Base-by-base conservation (phyloP, 495 filamentous ascomycete species). In the Talaromyces liani region DNA sequence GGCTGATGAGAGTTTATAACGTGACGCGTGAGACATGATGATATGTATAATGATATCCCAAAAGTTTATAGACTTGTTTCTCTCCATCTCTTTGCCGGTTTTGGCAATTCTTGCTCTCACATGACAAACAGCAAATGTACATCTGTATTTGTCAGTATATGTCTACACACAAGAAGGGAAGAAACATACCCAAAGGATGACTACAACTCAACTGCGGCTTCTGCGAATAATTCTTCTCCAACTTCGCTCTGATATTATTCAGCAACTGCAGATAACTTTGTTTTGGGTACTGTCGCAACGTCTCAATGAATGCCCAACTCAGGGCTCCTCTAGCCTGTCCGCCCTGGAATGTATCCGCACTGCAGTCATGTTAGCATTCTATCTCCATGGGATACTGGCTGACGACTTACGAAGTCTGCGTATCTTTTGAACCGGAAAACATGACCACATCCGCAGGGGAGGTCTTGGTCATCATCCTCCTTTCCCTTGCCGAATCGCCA, bases 181-280 rank as follows among this genome's bases (percentile, higher is more conserved):
- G 49, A 25, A 16, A 57, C 51, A 14, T 58, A 63, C 62, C 62
- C 31, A 63, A 63, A 8, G 62, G 62, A 58, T 63, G 62, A 45
- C 62, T 96, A 80, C 91, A 91, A 73, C 92, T 96, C 65, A 98
- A 82, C 81, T 98, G 94, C 66, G 94, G 94, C 79, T 97, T 97
- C 78, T 98, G 94, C 51, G 85, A 85, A 73, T 98, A 98, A 73
- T 93, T 93, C 36, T 84, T 85, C 62, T 90, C 79, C 65, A 98
- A 79, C 75, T 97, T 94, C 61, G 96, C 92, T 45, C 94, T 89
- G 71, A 98, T 97, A 76, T 86, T 96, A 79, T 95, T 97, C 65
- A 98, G 82, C 65, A 98, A 76, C 75, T 96, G 90, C 61, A 98
- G 91, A 71, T 98, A 98, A 78, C 92, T 96, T 82, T 98, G 94